These are phyloP conservation scores for Schizophyllum commune DNA, from an alignment of 1,284 basidiomycete genomes.

Conservation along the genomic window DNA sequence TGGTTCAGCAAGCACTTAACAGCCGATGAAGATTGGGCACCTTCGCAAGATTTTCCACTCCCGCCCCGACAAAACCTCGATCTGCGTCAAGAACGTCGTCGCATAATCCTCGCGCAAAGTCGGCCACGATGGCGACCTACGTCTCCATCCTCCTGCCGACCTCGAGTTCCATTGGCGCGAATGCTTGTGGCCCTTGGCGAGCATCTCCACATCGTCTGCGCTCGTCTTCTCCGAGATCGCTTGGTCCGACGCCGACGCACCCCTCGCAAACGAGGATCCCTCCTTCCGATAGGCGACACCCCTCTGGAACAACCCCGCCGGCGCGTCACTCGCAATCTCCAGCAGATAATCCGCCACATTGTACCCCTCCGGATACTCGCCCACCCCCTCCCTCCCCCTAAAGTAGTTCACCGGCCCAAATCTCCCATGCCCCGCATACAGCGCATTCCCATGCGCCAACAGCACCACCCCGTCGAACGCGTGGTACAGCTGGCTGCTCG, in stretches of 20 bases:
- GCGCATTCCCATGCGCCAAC: conserved; percentile 67
- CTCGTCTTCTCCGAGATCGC: not conserved
- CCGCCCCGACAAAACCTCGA: conserved; percentile 69
- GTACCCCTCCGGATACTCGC: conserved; percentile 53
- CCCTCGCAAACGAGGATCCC: not conserved
- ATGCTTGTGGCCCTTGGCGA: not conserved
- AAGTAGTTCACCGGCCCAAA: conserved; percentile 63
- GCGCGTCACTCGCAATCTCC: conserved; percentile 70
- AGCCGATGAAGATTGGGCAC: conserved; percentile 25
- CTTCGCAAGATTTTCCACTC: conserved; percentile 79
- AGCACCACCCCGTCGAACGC: conserved; percentile 77
- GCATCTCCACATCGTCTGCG: conserved; percentile 3
- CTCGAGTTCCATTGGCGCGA: conserved; percentile 7
- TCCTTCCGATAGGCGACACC: not conserved
- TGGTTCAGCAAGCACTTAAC: not conserved
- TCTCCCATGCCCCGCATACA: conserved; percentile 75
- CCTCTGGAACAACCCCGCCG: conserved; percentile 35
- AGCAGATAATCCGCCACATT: conserved; percentile 88
- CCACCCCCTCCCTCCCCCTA: conserved; percentile 30
- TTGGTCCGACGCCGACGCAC: not conserved
- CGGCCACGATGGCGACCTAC: not conserved
- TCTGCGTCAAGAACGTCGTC: conserved; percentile 80
- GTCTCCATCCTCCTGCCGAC: not conserved
- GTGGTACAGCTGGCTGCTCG: conserved; percentile 79
- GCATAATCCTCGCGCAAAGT: conserved; percentile 29